A percentile compares a stretch with the other conserved stretches of the same genome.
phyloP scores from a whole-genome alignment of 805 yeast species.

The Kodamaea laetipori region DNA sequence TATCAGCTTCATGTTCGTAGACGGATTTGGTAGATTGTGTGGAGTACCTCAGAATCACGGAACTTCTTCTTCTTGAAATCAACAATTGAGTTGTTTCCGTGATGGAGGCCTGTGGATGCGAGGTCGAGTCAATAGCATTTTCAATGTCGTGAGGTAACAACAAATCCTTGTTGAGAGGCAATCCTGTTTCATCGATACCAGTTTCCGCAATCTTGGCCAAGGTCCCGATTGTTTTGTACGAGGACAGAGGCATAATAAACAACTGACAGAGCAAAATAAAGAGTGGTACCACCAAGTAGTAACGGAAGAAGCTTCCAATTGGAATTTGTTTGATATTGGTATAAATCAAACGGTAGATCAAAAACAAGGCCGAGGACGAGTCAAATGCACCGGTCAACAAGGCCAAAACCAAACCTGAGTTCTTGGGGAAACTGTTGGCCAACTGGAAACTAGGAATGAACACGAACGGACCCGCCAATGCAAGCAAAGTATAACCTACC shows the following conservation, averaged over 20 bases:
- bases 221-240: conserved; percentile 71
- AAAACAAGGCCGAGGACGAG: conserved; percentile 84
- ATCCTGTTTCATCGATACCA: conserved; percentile 72
- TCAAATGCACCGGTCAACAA: conserved; percentile 83
- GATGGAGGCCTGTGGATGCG: conserved; percentile 25
- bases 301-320: conserved; percentile 61
- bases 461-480: conserved; percentile 92
- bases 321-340: conserved; percentile 44
- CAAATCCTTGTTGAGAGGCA: conserved; percentile 51
- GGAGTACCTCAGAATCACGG: conserved; percentile 34
- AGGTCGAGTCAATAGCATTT: conserved; percentile 15
- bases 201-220: conserved; percentile 70
- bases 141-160: conserved; percentile 38
- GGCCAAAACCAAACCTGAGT: conserved; percentile 34
- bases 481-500: conserved; percentile 71
- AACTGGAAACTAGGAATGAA: conserved; percentile 89
- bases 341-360: conserved; percentile 69
- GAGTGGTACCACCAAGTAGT: conserved; percentile 72
- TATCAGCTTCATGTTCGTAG: conserved; percentile 67
- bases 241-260: conserved; percentile 75
- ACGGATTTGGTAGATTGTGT: conserved; percentile 55
- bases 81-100: conserved; percentile 44
- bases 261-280: conserved; percentile 76
- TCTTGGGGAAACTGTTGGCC: conserved; percentile 55
- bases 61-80: conserved; percentile 35